phyloP scores from a whole-genome alignment of 805 yeast species.

The Yamadazyma olivae region DNA sequence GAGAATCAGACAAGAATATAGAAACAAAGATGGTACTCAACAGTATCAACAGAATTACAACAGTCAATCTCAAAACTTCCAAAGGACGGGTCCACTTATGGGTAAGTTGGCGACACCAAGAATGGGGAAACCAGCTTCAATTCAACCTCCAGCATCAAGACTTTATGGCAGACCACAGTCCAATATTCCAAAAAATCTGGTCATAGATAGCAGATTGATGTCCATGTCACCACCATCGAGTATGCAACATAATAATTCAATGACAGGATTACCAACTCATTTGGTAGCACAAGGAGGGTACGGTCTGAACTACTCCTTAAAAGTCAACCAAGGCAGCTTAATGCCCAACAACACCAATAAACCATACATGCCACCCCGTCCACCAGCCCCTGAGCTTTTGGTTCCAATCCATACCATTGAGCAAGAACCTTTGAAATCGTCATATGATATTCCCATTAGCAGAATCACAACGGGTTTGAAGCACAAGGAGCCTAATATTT shows the following conservation, averaged over 20 bases:
- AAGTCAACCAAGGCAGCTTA: slow-evolving; percentile 16
- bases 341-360: slow-evolving; percentile 2
- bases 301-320: slow-evolving; percentile 14
- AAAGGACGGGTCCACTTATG: slow-evolving; percentile 25
- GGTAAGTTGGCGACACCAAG: slow-evolving; percentile 34
- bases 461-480: slow-evolving; percentile 7
- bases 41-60: neutral
- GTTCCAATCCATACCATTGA: slow-evolving; percentile 11
- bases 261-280: slow-evolving; percentile 20
- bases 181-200: slow-evolving; percentile 7
- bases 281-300: slow-evolving; percentile 16
- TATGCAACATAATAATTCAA: neutral
- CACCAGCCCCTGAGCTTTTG: slow-evolving; percentile 31
- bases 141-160: slow-evolving; percentile 42
- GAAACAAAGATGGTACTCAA: neutral
- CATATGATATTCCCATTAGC: slow-evolving; percentile 7
- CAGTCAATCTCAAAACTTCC: slow-evolving; percentile 5
- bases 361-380: slow-evolving; percentile 19
- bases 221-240: slow-evolving; percentile 11
- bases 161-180: slow-evolving; percentile 24
- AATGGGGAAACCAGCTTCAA: slow-evolving; percentile 46
- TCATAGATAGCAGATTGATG: slow-evolving; percentile 20
- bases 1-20: slow-evolving; percentile 12
- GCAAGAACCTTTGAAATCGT: slow-evolving; percentile 4
- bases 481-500: slow-evolving; percentile 17